These are phyloP conservation scores for Tolypocladium paradoxum DNA, from an alignment of 2,329 filamentous ascomycete species.

Conservation along the genomic window DNA sequence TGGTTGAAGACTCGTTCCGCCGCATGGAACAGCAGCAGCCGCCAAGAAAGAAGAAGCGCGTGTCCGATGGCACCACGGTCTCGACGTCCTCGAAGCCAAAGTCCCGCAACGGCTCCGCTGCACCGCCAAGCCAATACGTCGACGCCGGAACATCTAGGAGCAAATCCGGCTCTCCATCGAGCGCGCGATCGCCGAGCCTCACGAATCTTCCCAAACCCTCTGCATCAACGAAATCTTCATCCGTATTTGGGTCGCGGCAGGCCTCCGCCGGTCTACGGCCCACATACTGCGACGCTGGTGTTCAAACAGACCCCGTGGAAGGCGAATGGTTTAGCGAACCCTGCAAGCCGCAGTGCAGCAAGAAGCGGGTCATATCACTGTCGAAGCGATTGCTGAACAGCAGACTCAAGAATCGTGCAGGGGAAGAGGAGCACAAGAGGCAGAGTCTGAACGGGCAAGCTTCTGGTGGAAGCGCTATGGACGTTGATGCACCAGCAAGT, in stretches of 20 bases:
- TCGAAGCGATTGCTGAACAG: conserved; percentile 41
- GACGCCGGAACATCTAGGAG: conserved; percentile 43
- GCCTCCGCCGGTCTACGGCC: conserved; percentile 26
- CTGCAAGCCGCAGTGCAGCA: conserved; percentile 24
- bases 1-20: conserved; percentile 53
- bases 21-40: conserved; percentile 49
- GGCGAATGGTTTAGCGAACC: conserved; percentile 40
- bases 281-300: conserved; percentile 37
- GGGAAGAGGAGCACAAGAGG: conserved; percentile 26
- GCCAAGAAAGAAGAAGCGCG: conserved; percentile 51
- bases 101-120: conserved; percentile 24
- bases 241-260: conserved; percentile 20
- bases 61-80: conserved; percentile 39
- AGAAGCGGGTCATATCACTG: conserved; percentile 40
- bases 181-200: conserved; percentile 27
- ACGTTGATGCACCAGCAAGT: conserved; percentile 24
- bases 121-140: conserved; percentile 31
- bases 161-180: conserved; percentile 41
- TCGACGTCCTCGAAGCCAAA: conserved; percentile 28
- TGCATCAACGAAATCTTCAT: conserved; percentile 17
- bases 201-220: conserved; percentile 15
- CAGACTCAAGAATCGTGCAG: conserved; percentile 30
- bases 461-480: conserved; percentile 25
- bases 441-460: conserved; percentile 9
- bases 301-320: conserved; percentile 45